Evolutionary conservation across 2,329 filamentous ascomycete genomes (phyloP).

Genomic region (Macrophomina phaseolina): DNA sequence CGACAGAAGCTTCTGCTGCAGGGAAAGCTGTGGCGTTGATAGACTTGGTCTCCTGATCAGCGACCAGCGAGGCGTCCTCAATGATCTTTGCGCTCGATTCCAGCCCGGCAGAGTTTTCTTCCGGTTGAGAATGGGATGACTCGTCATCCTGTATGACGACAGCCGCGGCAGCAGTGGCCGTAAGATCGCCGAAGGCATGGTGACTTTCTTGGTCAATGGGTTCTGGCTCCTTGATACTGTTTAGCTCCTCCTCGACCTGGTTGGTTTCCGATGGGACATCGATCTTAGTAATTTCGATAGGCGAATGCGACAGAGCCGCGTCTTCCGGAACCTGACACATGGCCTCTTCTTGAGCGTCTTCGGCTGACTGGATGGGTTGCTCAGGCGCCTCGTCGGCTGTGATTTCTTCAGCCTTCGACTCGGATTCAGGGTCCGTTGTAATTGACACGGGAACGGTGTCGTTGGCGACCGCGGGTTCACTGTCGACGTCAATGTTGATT

Average conservation of each 20-base stretch:
- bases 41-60: neutral
- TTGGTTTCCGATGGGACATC: neutral
- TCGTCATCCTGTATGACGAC: neutral
- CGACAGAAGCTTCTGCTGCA: neutral
- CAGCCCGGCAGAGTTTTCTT: neutral
- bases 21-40: neutral
- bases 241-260: conserved; percentile 1
- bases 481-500: neutral
- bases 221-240: conserved; percentile 15
- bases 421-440: neutral
- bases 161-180: neutral
- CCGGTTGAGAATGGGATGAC: neutral
- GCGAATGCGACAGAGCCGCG: neutral
- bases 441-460: neutral
- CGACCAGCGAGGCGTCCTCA: neutral
- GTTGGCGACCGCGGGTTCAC: neutral
- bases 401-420: neutral
- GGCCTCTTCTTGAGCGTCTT: neutral
- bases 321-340: neutral
- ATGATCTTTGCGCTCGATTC: neutral
- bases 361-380: neutral
- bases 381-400: neutral
- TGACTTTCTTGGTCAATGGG: neutral
- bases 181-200: neutral
- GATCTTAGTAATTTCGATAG: neutral